Percentiles rank a stretch among this genome's conserved stretches.
Evolutionary conservation across 2,329 filamentous ascomycete species (phyloP).

Genomic region (Tolypocladium endophyticum): DNA sequence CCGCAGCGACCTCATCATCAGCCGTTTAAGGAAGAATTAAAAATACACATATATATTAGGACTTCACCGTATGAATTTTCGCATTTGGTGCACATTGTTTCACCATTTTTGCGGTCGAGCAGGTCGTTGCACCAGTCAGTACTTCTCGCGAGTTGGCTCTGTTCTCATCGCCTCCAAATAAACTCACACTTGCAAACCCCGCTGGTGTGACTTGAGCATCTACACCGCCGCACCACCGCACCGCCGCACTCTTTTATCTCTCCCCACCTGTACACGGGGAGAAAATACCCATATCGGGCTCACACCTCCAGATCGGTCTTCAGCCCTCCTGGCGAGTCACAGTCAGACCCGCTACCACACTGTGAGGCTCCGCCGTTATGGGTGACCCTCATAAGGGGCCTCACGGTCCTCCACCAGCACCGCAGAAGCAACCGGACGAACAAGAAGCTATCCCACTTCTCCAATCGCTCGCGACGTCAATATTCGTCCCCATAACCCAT

Average conservation of each 20-base stretch:
- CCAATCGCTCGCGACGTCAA: conserved; percentile 13
- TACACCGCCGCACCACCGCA: background rate
- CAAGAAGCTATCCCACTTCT: conserved; percentile 8
- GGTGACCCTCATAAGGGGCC: background rate
- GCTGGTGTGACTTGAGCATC: background rate
- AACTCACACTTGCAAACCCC: background rate
- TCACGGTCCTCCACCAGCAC: background rate
- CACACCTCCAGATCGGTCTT: background rate
- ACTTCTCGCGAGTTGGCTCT: background rate
- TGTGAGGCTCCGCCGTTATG: background rate
- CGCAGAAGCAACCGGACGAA: background rate
- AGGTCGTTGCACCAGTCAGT: background rate
- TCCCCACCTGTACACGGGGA: background rate
- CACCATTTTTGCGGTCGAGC: background rate
- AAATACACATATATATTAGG: no score
- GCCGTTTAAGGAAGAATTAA: no score
- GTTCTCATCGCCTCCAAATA: background rate
- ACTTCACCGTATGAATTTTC: no score
- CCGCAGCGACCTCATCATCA: background rate
- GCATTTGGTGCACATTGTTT: no score
- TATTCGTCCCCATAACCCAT: conserved; percentile 22
- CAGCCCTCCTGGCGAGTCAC: background rate
- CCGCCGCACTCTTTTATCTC: background rate
- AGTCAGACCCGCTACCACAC: background rate
- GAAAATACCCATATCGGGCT: background rate